phyloP scores from a whole-genome alignment of 163 green algal species.

The Chlamydomonas reinhardtii region DNA sequence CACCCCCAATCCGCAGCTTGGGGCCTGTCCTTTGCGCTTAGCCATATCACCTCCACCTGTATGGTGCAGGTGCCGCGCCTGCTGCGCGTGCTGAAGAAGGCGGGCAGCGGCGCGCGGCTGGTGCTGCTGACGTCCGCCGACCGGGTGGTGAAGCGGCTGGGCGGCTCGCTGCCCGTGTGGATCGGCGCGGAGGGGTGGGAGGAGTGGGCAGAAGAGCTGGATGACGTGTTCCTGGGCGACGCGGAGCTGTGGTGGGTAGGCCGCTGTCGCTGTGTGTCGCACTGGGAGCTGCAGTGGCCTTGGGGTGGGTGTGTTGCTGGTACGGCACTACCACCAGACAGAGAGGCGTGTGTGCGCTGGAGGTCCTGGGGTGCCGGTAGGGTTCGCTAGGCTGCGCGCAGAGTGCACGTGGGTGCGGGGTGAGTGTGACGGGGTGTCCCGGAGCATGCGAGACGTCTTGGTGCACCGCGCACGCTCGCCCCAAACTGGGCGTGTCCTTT shows the following conservation, averaged over 20 bases:
- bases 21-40: too few species aligned
- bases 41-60: too few species aligned
- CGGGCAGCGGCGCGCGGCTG: background rate
- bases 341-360: too few species aligned
- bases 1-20: too few species aligned
- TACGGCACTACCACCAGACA: too few species aligned
- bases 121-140: background rate
- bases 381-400: too few species aligned
- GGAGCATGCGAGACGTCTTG: too few species aligned
- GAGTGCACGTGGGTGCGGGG: too few species aligned
- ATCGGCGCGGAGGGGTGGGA: constrained; percentile 83
- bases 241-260: constrained; percentile 80
- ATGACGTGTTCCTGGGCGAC: constrained; percentile 88
- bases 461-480: background rate
- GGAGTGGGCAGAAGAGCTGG: constrained; percentile 82
- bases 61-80: background rate
- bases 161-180: constrained; percentile 77
- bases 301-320: background rate
- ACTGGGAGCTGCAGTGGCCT: too few species aligned
- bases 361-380: too few species aligned
- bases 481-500: too few species aligned
- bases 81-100: background rate
- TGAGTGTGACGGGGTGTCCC: too few species aligned
- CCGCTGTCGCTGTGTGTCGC: background rate
- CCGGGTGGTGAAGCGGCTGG: constrained; percentile 70